Conservation (phyloP, 2,329 filamentous ascomycete species). For the Botryotinia convoluta region DNA sequence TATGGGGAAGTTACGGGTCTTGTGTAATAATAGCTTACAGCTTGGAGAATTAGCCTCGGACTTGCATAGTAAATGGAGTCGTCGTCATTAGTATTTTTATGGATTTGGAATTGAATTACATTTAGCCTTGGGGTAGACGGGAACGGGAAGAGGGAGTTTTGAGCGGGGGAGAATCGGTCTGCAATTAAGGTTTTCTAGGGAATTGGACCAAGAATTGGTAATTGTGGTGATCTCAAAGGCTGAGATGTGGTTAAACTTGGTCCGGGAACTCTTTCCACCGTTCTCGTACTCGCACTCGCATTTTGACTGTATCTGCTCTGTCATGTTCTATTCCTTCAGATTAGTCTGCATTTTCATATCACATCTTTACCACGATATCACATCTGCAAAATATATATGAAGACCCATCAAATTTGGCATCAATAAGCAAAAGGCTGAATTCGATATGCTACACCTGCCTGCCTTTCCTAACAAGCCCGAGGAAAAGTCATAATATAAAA, state of each 20-base stretch:
- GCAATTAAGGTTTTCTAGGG: not conserved
- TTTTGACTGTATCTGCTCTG: not conserved
- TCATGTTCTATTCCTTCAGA: not conserved
- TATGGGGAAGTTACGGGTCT: slow-evolving; percentile 9
- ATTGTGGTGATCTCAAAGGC: slow-evolving; percentile 1
- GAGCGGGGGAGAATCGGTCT: not conserved
- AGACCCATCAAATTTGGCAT: slow-evolving; percentile 9
- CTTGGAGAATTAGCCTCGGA: slow-evolving; percentile 8
- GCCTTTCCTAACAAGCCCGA: slow-evolving; percentile 21
- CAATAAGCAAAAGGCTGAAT: slow-evolving; percentile 21
- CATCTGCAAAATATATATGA: not conserved
- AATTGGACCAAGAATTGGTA: slow-evolving; percentile 3
- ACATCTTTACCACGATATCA: not conserved
- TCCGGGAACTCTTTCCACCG: not conserved
- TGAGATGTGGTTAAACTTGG: not conserved
- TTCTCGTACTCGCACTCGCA: not conserved
- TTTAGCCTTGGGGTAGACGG: slow-evolving; percentile 1
- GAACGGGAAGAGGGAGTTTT: not conserved
- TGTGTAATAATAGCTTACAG: not conserved
- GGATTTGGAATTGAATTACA: slow-evolving; percentile 1
- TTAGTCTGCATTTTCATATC: not conserved
- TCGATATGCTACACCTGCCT: slow-evolving; percentile 22
- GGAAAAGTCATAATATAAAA: slow-evolving; percentile 19
- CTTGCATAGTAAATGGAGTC: not conserved
- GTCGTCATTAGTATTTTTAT: slow-evolving; percentile 1